A percentile compares a stretch with the other conserved stretches of the same genome.
phyloP scores from a whole-genome alignment of 2,329 filamentous ascomycete species.

The Cordyceps cicadae region DNA sequence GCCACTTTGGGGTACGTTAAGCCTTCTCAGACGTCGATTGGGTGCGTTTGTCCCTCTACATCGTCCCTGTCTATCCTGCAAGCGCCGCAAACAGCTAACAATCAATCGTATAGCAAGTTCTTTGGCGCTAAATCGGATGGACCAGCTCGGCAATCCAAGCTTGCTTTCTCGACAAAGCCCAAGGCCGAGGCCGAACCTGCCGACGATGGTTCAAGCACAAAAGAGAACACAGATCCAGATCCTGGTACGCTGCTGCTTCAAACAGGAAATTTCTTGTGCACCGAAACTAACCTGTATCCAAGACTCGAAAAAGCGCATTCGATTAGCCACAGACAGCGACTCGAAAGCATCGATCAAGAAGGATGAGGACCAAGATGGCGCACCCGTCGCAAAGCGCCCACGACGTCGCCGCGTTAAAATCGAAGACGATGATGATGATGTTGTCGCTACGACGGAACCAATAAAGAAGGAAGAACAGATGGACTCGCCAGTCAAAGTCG shows the following conservation, averaged over 20 bases:
- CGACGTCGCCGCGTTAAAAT: constrained; percentile 39
- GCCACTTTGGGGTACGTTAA: constrained; percentile 84
- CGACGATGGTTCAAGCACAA: constrained; percentile 22
- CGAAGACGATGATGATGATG: constrained; percentile 45
- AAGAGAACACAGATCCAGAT: constrained; percentile 31
- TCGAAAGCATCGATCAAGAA: constrained; percentile 21
- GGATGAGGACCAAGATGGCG: constrained; percentile 46
- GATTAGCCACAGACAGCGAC: constrained; percentile 14
- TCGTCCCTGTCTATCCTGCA: neutral
- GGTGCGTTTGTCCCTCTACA: constrained; percentile 43
- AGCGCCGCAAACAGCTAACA: neutral
- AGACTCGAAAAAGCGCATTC: constrained; percentile 41
- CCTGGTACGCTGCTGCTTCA: constrained; percentile 26
- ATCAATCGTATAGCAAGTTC: constrained; percentile 59
- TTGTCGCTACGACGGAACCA: constrained; percentile 25
- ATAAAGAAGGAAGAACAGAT: constrained; percentile 19
- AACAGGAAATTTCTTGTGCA: neutral
- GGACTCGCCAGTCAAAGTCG: constrained; percentile 13
- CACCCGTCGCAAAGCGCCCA: constrained; percentile 51
- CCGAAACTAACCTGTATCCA: neutral
- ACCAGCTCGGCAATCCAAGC: constrained; percentile 65
- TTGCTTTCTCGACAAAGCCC: constrained; percentile 62
- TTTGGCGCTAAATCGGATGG: constrained; percentile 54
- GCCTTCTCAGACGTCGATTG: constrained; percentile 62
- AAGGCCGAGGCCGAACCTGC: constrained; percentile 24